Percentiles rank a stretch among this genome's conserved stretches.
phyloP scores from a whole-genome alignment of 371 early-diverging fungal genomes.

The Umbelopsis sp. region DNA sequence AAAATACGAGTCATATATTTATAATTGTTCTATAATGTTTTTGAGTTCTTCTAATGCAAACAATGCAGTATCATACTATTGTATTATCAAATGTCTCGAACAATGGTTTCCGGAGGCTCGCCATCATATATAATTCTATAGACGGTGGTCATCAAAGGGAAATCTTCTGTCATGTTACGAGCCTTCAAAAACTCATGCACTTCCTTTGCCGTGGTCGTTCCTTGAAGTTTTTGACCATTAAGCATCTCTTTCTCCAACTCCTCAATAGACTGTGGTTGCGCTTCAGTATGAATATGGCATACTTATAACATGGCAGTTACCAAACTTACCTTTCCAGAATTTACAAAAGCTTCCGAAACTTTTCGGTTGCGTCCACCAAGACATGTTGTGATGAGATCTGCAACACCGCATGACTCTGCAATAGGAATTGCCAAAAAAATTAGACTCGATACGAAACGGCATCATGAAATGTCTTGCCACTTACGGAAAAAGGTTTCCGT shows the following conservation, averaged over 20 bases:
- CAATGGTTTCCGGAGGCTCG: slow-evolving; percentile 40
- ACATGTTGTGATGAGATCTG: slow-evolving; percentile 91
- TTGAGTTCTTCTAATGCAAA: too few relatives aligned
- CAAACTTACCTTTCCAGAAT: slow-evolving; percentile 64
- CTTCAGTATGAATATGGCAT: too few relatives aligned
- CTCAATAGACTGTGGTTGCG: slow-evolving; percentile 62
- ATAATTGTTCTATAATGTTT: too few relatives aligned
- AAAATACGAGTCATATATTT: too few relatives aligned
- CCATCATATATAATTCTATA: slow-evolving; percentile 86
- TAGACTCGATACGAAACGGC: too few relatives aligned
- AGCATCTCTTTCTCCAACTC: slow-evolving; percentile 87
- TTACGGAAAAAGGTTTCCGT: slow-evolving; percentile 94
- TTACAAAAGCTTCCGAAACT: slow-evolving; percentile 84
- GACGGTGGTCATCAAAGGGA: slow-evolving; percentile 87
- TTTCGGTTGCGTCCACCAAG: slow-evolving; percentile 92
- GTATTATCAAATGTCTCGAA: slow-evolving; percentile 11
- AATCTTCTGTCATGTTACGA: slow-evolving; percentile 61
- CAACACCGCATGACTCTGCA: slow-evolving; percentile 77
- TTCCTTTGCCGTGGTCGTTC: slow-evolving; percentile 92
- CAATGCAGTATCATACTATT: neutral
- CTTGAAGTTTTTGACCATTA: slow-evolving; percentile 97
- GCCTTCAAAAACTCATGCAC: slow-evolving; percentile 77
- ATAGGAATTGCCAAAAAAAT: neutral
- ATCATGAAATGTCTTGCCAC: neutral
- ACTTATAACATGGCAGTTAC: too few relatives aligned